Base-by-base conservation (phyloP, 2,329 filamentous ascomycete genomes). In the Ramularia collo-cygni region DNA sequence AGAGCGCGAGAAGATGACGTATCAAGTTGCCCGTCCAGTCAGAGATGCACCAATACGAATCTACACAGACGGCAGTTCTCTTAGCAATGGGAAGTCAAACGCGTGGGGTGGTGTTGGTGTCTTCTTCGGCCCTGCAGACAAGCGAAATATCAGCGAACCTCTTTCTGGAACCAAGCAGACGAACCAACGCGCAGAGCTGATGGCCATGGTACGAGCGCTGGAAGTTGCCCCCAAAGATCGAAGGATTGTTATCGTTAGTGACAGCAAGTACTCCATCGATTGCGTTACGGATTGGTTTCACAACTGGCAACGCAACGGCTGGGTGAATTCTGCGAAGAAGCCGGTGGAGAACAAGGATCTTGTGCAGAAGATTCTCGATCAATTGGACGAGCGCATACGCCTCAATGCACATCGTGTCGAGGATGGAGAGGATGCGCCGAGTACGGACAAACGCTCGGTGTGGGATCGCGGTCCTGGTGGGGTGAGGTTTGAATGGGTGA, bases 151-250 rank as follows among this genome's bases (percentile, higher is more conserved):
- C 16, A 85, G 85, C 9, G 88, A 93, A 63, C 78, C 80, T 3
- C 75, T 95, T 2, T 65, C 72, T 37, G 87, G 87, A 36, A 69
- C 74, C 12, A 71, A 73, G 8, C 92, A 96, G 64, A 96, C 92
- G 1, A 98, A 98, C 60, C 87, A 96, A 62, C 84, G 92, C 3
- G 92, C 90, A n/a, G 92, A 98, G 66, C 71, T 98, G 43, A 89
- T 85, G 16, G 92, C 88, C 6, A 83, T 96, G 47, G 70, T 85
- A 19, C 83, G 89, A 42, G 89, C 89, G 1, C 71, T 96, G 15
- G 79, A 95, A 56, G 76, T 82, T 32, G 79, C 81, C 2, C 81
- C 85, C 1, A 65, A 75, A 12, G 71, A 81, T 42, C 74, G 83
- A 42, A 71, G 79, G 44, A 75, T 93, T 9, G 74, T 80, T 41